phyloP scores from a whole-genome alignment of 371 early-diverging fungal species.

The Mortierella sp. region DNA sequence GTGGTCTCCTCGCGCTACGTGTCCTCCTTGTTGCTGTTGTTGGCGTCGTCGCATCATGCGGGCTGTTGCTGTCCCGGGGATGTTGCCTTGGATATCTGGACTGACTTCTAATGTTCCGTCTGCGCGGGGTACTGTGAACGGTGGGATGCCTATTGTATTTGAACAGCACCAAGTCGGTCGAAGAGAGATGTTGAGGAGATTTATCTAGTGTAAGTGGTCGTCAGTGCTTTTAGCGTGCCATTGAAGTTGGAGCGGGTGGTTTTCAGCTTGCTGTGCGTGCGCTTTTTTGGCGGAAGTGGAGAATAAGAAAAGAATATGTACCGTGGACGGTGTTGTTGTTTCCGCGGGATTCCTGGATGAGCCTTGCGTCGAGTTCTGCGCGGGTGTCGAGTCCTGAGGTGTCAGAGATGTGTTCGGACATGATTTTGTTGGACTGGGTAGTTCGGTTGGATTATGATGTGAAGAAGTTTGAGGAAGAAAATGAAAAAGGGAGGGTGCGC shows the following conservation, averaged over 20 bases:
- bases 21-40: constrained; percentile 8
- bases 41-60: constrained; percentile 47
- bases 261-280: neutral
- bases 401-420: constrained; percentile 33
- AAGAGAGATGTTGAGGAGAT: neutral
- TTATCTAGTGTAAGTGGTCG: neutral
- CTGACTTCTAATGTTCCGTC: constrained; percentile 52
- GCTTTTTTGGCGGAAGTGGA: neutral
- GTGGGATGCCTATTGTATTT: constrained; percentile 37
- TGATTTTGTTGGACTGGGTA: neutral
- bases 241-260: neutral
- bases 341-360: constrained; percentile 33
- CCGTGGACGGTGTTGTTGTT: constrained; percentile 36
- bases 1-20: constrained; percentile 26
- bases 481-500: neutral
- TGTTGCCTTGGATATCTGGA: constrained; percentile 13
- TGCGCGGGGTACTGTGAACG: constrained; percentile 54
- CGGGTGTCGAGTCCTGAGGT: constrained; percentile 22
- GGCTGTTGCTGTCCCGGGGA: constrained; percentile 22
- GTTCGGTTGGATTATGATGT: neutral
- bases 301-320: neutral
- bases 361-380: constrained; percentile 20
- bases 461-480: neutral
- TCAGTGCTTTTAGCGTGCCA: neutral
- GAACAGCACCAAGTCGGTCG: too few relatives aligned